Percentiles rank a stretch among this genome's conserved stretches.
These are phyloP conservation scores for Rhodamnia rubescens DNA, from an alignment of 345 rosid species.

Conservation along the genomic window DNA sequence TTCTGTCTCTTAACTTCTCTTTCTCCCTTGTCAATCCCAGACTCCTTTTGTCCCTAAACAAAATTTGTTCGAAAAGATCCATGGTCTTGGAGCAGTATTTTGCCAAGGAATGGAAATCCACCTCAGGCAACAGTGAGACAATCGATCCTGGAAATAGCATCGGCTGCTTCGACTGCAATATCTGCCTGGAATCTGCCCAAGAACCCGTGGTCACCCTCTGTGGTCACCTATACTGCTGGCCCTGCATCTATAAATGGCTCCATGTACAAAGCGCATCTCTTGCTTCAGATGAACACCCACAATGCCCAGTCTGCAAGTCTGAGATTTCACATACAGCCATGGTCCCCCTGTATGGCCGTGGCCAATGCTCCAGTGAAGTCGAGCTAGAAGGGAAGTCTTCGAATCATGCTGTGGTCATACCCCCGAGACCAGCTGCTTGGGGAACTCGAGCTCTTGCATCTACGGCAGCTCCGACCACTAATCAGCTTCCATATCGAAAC, in stretches of 20 bases:
- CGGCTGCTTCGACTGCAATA: slow-evolving; percentile 83
- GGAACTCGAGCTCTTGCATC: slow-evolving; percentile 20
- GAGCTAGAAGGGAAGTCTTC: slow-evolving; percentile 22
- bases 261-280: slow-evolving; percentile 54
- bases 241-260: slow-evolving; percentile 92
- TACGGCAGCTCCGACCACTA: slow-evolving; percentile 10
- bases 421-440: slow-evolving; percentile 65
- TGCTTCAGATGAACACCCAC: slow-evolving; percentile 48
- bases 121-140: slow-evolving; percentile 8
- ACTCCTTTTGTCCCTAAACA: neutral
- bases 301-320: slow-evolving; percentile 93
- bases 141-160: slow-evolving; percentile 17
- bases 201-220: slow-evolving; percentile 94
- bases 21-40: slow-evolving; percentile 3
- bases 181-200: slow-evolving; percentile 65
- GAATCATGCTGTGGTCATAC: slow-evolving; percentile 24
- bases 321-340: slow-evolving; percentile 58
- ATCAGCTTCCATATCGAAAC: slow-evolving; percentile 51
- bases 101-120: slow-evolving; percentile 30
- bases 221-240: slow-evolving; percentile 98
- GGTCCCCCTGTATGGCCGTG: slow-evolving; percentile 93
- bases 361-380: slow-evolving; percentile 16
- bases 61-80: neutral
- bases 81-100: slow-evolving; percentile 43
- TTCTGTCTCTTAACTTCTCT: neutral